Evolutionary conservation across 495 filamentous ascomycete species (phyloP), one percentile per base, ranked within the genome.

Genomic region (Penicillium turbatum): DNA sequence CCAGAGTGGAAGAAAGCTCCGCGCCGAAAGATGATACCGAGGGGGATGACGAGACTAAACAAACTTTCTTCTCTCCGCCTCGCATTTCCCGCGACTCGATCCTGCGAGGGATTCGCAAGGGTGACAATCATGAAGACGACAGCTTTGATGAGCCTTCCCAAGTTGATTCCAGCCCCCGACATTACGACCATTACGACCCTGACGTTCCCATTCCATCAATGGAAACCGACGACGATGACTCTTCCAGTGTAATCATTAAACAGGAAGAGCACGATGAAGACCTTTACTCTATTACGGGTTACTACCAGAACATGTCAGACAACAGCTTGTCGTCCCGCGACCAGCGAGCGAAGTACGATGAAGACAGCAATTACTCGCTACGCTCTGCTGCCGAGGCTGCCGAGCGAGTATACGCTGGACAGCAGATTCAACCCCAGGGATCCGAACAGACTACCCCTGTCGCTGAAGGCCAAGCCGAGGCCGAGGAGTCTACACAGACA

Each of bases 31-130:
- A 45, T 16, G 48, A 52, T 27, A 21, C 5, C 0, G 15, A 31
- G n/a, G n/a, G 4, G 6, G 41, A 37, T 11, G 46, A 56, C 7
- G 42, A 30, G 7, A 10, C 26, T 8, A 55, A 57, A 29, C 50
- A 60, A 1, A 60, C 66, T 32, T 38, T 65, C 7, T 71, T 71
- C 39, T 66, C 67, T 13, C 81, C 86, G 29, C 88, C 88, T 12
- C 86, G 85, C 26, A 92, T 96, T 62, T 97, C 93, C 31, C 81
- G 93, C 17, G 93, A 97, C 63, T 95, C 91, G 0, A 97, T 97
- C 51, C 72, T 96, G 43, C 83, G 90, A 13, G 90, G 90, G 51
- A 85, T 97, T 19, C 90, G 92, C 59, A 86, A 86, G 37, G 82
- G 85, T 44, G 80, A 84, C 43, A 66, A 68, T 51, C 74, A 67